Conservation (phyloP, 352 stramenopile genomes). For the Phytopythium litorale region DNA sequence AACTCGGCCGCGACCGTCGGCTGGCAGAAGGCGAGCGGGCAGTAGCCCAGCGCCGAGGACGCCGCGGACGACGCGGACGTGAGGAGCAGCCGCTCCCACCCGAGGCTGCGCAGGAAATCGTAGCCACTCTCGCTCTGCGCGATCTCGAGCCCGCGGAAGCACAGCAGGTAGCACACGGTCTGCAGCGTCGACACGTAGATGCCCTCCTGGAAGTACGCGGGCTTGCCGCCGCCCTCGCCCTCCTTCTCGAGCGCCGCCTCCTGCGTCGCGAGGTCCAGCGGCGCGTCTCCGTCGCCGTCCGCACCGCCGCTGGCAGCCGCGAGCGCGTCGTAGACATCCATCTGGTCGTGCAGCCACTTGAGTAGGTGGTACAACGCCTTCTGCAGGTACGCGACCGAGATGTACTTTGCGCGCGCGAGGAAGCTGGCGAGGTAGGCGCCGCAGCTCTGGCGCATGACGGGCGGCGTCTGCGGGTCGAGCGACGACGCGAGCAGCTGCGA, state of each 20-base stretch:
- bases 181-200: conserved; percentile 88
- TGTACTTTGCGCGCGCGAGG: conserved; percentile 92
- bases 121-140: conserved; percentile 66
- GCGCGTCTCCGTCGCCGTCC: conserved; percentile 19
- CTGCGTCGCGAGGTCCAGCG: conserved; percentile 18
- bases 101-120: conserved; percentile 77
- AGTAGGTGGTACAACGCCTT: conserved; percentile 92
- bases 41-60: conserved; percentile 28
- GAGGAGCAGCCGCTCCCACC: conserved; percentile 74
- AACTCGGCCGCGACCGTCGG: conserved; percentile 80
- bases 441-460: conserved; percentile 90
- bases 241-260: conserved; percentile 12
- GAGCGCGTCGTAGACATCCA: conserved; percentile 79
- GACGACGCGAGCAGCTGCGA: conserved; percentile 73
- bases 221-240: conserved; percentile 12
- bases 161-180: conserved; percentile 97
- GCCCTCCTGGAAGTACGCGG: conserved; percentile 47
- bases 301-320: conserved; percentile 20
- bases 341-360: conserved; percentile 93
- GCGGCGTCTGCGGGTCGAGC: conserved; percentile 77
- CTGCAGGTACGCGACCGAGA: conserved; percentile 90
- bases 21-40: conserved; percentile 72
- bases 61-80: conserved; percentile 24
- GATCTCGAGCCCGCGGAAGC: conserved; percentile 92
- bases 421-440: conserved; percentile 96